Base-by-base conservation (phyloP, 148 eudicot genomes). In the Cornus suecica region DNA sequence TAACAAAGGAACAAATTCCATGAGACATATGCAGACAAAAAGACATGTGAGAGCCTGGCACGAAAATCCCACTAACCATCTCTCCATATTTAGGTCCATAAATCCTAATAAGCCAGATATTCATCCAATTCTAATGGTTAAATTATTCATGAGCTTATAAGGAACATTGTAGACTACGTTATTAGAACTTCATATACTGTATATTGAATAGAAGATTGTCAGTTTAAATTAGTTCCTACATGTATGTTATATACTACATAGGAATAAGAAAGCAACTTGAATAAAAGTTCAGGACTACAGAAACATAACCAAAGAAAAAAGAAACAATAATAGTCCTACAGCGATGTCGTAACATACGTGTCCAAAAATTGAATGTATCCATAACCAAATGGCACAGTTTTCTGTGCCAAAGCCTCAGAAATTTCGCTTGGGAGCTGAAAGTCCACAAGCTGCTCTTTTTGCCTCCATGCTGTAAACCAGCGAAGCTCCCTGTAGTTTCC, bases 381-480 rank as follows among this genome's bases (percentile, higher is more conserved):
- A 78, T 90, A 92, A 56, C 97, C 99, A 79, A 95, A 95, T 76
- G 94, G 94, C 48, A 88, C 97, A 5, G 76, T 82, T 30, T 79
- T 73, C 79, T 89, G 97, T 10, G 87, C 78, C 74, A 95, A 72
- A 72, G 87, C 92, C 45, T 87, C 86, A 14, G 94, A 84, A 78
- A 95, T 73, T 65, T 84, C 86, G 70, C 64, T 54, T 76, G 99
- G 99, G 30, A 95, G 94, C 76, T 82, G 86, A 84, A 95, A 92
- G 70, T 95, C 93, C 60, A 79, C 90, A 69, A 92, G 74, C 68
- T 85, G 80, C 41, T 87, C 85, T 73, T 83, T 88, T 28, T 84
- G 89, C 84, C 91, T 91, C 99, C 99, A 95, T 65, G 97, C 84
- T 28, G 97, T 91, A 82, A 92, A 92, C 99, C 97, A 95, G 15